phyloP scores from a whole-genome alignment of 164 flowering plant species.

The Echeveria elegans region DNA sequence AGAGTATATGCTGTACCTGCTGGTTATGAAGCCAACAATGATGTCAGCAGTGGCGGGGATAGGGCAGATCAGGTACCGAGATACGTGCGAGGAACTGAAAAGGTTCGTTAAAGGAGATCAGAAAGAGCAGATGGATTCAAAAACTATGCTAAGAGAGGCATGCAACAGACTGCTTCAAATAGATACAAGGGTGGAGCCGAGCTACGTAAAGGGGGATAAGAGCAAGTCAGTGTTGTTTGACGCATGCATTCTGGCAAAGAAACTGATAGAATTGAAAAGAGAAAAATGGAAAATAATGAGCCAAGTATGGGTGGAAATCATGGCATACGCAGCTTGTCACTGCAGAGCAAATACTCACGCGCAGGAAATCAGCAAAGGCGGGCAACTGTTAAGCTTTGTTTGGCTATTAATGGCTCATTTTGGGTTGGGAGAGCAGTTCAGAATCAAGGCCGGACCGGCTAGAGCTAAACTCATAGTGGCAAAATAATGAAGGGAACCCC shows the following conservation, averaged over 20 bases:
- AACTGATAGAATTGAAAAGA: slow-evolving; percentile 9
- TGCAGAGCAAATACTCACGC: slow-evolving; percentile 18
- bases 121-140: neutral
- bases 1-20: slow-evolving; percentile 34
- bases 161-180: slow-evolving; percentile 15
- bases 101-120: slow-evolving; percentile 18
- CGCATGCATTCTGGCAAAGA: slow-evolving; percentile 26
- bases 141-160: neutral
- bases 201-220: slow-evolving; percentile 25
- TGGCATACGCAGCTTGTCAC: slow-evolving; percentile 35
- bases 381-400: slow-evolving; percentile 17
- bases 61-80: slow-evolving; percentile 27
- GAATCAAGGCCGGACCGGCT: slow-evolving; percentile 12
- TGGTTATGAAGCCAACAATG: slow-evolving; percentile 27
- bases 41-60: slow-evolving; percentile 33
- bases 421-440: slow-evolving; percentile 19
- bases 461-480: slow-evolving; percentile 9
- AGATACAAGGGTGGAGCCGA: slow-evolving; percentile 20
- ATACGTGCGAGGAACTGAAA: slow-evolving; percentile 30
- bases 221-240: slow-evolving; percentile 42
- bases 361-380: slow-evolving; percentile 18
- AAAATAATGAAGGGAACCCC: no score
- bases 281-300: slow-evolving; percentile 26
- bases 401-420: slow-evolving; percentile 23
- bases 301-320: slow-evolving; percentile 38